Base-by-base conservation (phyloP, 768 basidiomycete species). In the Pisolithus sp. region DNA sequence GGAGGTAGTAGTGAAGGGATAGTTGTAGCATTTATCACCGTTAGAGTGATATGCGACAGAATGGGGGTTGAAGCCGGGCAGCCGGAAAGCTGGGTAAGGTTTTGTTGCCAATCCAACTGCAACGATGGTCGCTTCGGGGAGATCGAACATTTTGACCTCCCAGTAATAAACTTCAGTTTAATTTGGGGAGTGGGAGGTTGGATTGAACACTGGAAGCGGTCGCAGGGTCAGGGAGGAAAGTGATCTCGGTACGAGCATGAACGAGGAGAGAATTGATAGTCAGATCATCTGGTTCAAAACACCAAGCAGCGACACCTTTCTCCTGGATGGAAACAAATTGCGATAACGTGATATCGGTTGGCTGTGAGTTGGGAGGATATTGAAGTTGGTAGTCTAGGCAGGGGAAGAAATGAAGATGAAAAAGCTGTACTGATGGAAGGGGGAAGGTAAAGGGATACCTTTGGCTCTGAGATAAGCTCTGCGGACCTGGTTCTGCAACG, bases 131-230 rank as follows among this genome's bases (percentile, higher is more conserved):
- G 80, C 74, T 54, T 81, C 75, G 12, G 94, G 93, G 50, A 96
- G 86, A 71, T 99, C 96, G 65, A 93, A 98, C 89, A 98, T 90
- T 73, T 99, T 99, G 55, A 93, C 89, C 67, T 99, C 96, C 90
- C 91, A 99, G 67, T 99, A 99, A 67, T 99, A 99, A 12, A 97
- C 93, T 67, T 98, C 96, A n/a, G 71, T 99, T 99, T 46, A 98
- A 76, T 65, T 97, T 97, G 12, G 96, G 96, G 3, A 99, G 74
- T 2, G 96, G 96, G 9, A 99, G 76, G 66, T 98, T 99, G 46
- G 93, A 95, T 73, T 97, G 92, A 9, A 99, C 96, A 53, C 82
- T 91, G 12, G 95, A 94, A 2, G 91, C 87, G 18, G 93, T 92
- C 28, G 90, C 86, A 21, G 96, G 94, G 63, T 94, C 88, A n/a